phyloP scores from a whole-genome alignment of 495 filamentous ascomycete genomes.

The Podospora anserina region DNA sequence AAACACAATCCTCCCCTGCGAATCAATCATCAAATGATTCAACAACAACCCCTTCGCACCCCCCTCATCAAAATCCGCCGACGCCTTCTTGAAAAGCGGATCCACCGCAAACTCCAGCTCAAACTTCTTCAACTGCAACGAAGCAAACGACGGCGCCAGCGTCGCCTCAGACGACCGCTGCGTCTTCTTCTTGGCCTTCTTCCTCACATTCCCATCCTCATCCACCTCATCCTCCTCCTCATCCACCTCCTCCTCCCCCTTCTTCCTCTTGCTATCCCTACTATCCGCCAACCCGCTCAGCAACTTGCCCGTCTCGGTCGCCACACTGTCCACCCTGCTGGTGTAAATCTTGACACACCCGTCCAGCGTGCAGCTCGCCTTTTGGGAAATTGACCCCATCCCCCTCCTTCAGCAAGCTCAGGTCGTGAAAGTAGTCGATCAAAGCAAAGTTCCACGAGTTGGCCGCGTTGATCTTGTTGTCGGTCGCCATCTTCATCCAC shows the following conservation, averaged over 20 bases:
- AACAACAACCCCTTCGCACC: slow-evolving; percentile 93
- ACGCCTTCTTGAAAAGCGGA: slow-evolving; percentile 96
- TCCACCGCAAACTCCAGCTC: slow-evolving; percentile 97
- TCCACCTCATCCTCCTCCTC: slow-evolving; percentile 75
- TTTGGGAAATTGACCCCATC: slow-evolving; percentile 98
- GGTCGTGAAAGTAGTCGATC: slow-evolving; percentile 99
- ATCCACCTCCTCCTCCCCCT: slow-evolving; percentile 64
- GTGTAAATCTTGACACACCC: slow-evolving; percentile 99
- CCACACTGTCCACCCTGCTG: slow-evolving; percentile 95
- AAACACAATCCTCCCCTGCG: slow-evolving; percentile 89
- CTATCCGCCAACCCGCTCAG: slow-evolving; percentile 93
- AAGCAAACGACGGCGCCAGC: slow-evolving; percentile 79
- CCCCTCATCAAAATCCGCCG: slow-evolving; percentile 96
- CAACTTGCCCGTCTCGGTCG: slow-evolving; percentile 93
- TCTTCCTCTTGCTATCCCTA: slow-evolving; percentile 68
- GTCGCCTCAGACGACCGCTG: slow-evolving; percentile 90
- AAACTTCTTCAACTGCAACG: slow-evolving; percentile 91
- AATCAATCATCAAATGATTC: slow-evolving; percentile 93
- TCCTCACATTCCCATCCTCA: slow-evolving; percentile 69
- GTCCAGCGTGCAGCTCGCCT: slow-evolving; percentile 95
- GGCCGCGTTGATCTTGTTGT: slow-evolving; percentile 99
- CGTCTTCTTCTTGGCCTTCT: slow-evolving; percentile 69
- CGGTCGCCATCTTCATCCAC: slow-evolving; percentile 99
- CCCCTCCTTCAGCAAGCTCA: slow-evolving; percentile 94
- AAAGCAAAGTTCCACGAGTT: slow-evolving; percentile 99